Evolutionary conservation across 257 asterid species (phyloP), one percentile per base, ranked within the genome.

Genomic region (Capsicum chinense): DNA sequence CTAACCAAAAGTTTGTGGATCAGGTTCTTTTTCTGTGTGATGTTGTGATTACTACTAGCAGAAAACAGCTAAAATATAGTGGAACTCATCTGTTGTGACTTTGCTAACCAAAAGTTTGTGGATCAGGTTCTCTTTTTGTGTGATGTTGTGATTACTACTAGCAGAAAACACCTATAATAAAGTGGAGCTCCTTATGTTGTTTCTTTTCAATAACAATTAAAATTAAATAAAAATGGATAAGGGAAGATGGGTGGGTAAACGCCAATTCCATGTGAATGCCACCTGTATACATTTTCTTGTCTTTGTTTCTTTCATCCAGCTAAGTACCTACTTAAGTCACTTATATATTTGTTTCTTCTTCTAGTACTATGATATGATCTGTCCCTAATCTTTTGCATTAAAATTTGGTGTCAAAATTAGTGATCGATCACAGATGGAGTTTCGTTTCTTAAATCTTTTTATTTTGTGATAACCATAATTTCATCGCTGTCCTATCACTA

Each of bases 181-280:
- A 39, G 42, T 39, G 42, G 42, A 39, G 42, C 15, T 52, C 44
- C 64, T 69, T 42, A 4, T 13, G 74, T 67, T 67, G 82, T 85
- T 88, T 83, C 87, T 91, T 74, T 83, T 91, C 89, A 89, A 89
- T 91, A 92, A 44, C 48, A 44, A 44, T 44, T 4, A 44, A 85
- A 86, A 87, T 86, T 63, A 93, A 89, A 92, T 85, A 89, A 89
- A 89, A 90, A 89, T 82, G 95, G 92, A 91, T 87, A 83, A 86
- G 89, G 88, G 89, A 93, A 87, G 90, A 88, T 89, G 90, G 90
- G 89, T 84, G 84, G 89, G 92, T 91, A 92, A 90, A 88, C 86
- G 93, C 90, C 90, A 70, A 85, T 86, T 71, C 85, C 91, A 88
- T 88, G 84, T 87, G 88, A 81, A 80, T 86, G 35, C 86, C 87